A percentile compares a stretch with the other conserved stretches of the same genome.
These are phyloP conservation scores for Pichia sp. DNA, from an alignment of 1,139 yeast species.

Conservation along the genomic window DNA sequence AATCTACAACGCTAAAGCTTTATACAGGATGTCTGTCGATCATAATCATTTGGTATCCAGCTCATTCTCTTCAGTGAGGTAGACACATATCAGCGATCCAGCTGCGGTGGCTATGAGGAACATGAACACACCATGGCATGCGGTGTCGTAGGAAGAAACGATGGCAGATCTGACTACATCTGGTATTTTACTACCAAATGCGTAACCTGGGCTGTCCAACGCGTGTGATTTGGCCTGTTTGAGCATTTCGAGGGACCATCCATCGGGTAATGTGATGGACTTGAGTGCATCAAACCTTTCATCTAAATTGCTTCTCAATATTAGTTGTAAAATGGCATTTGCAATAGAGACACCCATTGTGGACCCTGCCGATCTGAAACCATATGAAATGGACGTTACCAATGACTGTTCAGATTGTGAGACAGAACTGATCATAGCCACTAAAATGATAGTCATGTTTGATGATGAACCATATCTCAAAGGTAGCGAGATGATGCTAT, in stretches of 20 bases:
- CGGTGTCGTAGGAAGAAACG: conserved; percentile 31
- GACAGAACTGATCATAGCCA: conserved; percentile 41
- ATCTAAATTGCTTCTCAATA: conserved; percentile 6
- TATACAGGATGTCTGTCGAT: too few species aligned
- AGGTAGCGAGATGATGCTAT: conserved; percentile 31
- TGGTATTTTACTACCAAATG: conserved; percentile 28
- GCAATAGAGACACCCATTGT: conserved; percentile 43
- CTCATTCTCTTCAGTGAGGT: conserved; percentile 13
- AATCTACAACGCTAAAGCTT: too few species aligned
- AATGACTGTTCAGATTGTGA: conserved; percentile 38
- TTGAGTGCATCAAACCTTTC: conserved; percentile 5
- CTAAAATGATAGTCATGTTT: conserved; percentile 36
- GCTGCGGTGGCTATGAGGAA: conserved; percentile 30
- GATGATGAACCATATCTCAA: conserved; percentile 36
- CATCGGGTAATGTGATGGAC: conserved; percentile 7
- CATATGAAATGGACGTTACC: conserved; percentile 43
- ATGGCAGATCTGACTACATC: conserved; percentile 29
- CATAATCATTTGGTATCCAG: too few species aligned
- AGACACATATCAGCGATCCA: conserved; percentile 7
- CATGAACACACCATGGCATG: conserved; percentile 28
- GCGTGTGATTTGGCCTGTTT: conserved; percentile 3
- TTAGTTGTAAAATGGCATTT: conserved; percentile 35
- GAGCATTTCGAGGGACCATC: conserved; percentile 2
- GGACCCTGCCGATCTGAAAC: conserved; percentile 43
- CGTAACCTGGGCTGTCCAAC: conserved; percentile 34